These are phyloP conservation scores for Cyberlindnera subsufficiens DNA, from an alignment of 805 yeast genomes.

Conservation along the genomic window DNA sequence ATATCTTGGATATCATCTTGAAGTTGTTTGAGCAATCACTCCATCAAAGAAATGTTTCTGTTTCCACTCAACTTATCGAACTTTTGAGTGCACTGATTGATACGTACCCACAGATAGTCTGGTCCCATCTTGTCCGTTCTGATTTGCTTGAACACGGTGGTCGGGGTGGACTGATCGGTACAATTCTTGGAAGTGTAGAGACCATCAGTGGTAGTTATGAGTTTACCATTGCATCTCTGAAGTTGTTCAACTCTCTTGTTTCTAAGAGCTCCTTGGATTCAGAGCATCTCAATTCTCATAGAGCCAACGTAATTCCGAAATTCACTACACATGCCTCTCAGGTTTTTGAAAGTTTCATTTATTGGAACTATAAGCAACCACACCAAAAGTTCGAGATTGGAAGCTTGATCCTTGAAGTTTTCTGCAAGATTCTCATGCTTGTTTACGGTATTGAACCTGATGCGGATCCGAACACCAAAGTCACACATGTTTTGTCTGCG, in stretches of 20 bases:
- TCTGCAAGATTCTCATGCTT: constrained; percentile 46
- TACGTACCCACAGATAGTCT: constrained; percentile 58
- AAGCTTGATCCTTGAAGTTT: constrained; percentile 43
- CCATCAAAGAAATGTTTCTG: constrained; percentile 43
- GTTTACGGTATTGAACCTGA: constrained; percentile 49
- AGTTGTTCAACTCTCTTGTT: constrained; percentile 47
- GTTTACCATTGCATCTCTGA: constrained; percentile 57
- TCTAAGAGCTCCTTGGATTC: constrained; percentile 39
- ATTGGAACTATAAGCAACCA: constrained; percentile 58
- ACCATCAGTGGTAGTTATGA: constrained; percentile 59
- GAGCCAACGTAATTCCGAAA: constrained; percentile 49
- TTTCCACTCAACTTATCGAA: constrained; percentile 40
- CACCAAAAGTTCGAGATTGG: constrained; percentile 62
- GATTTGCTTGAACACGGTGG: constrained; percentile 55
- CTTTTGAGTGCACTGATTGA: constrained; percentile 44
- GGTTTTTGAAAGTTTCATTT: constrained; percentile 66
- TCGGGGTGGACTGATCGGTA: constrained; percentile 57
- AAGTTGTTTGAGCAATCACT: constrained; percentile 65
- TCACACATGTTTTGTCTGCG: constrained; percentile 44
- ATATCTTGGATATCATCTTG: constrained; percentile 56
- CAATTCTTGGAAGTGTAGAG: constrained; percentile 67
- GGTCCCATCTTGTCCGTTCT: constrained; percentile 73
- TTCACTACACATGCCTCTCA: constrained; percentile 53
- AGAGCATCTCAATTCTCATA: constrained; percentile 32
- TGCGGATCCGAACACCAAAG: constrained; percentile 29